Evolutionary conservation across 169 alveolate genomes (phyloP), one percentile per base, ranked within the genome.

Genomic region (Plasmodium ovale): DNA sequence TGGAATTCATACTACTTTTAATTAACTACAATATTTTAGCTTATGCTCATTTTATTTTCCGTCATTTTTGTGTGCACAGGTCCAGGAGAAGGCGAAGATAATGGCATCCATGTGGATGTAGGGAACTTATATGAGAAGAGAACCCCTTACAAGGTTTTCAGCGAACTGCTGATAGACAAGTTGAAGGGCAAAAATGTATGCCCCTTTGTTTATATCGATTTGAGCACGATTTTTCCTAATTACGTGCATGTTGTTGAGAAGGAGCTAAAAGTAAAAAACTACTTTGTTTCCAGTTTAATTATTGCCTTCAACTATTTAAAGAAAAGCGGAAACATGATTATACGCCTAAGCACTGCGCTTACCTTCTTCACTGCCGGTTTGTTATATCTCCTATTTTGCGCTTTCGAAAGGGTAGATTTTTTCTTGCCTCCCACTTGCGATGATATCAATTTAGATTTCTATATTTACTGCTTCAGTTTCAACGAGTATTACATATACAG

Each of bases 351-450:
- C 31, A 85, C 69, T 31, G 77, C 47, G 14, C 44, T 85, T 44
- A 85, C 91, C 16, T 85, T 68, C 58, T 85, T 85, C 64, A 69
- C 91, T 39, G 91, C 87, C 6, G 91, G 91, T 3, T 56, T 85
- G 64, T 33, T 85, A 14, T 85, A 85, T 71, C 25, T 85, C 9
- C 49, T 85, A 69, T 60, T 85, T 25, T 68, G 87, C n/a, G 42
- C 87, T 16, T 85, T 85, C 69, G 91, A 85, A 27, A 42, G 49
- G 16, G 47, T 85, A 21, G 51, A 70, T 4, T 56, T 85, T 51
- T 85, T 85, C 42, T 4, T 85, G 2, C 91, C 91, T 7, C 91
- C 91, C 7, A 68, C 91, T 19, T 85, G 91, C 69, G 91, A 85
- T 54, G 91, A 69, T 39, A 67, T 69, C 25, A 51, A 70, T 12